Conservation (phyloP, 768 basidiomycete species). For the Xerocomellus intermedius region DNA sequence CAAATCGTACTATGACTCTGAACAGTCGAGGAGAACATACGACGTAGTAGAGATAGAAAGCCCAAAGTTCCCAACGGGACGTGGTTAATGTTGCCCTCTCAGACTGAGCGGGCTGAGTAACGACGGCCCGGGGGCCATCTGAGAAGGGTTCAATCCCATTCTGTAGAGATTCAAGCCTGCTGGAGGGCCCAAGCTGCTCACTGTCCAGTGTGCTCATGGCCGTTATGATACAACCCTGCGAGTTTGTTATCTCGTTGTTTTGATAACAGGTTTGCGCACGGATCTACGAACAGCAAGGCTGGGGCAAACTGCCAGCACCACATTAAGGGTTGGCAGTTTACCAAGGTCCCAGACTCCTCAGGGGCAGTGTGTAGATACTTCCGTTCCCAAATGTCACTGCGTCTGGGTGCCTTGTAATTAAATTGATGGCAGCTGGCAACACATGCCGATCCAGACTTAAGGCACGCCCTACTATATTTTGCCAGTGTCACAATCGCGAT, state of each 20-base stretch:
- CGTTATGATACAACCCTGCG: background rate
- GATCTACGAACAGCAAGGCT: too few species aligned
- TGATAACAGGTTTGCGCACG: too few species aligned
- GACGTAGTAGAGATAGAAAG: constrained; percentile 60
- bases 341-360: too few species aligned
- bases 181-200: background rate
- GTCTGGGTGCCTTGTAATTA: too few species aligned
- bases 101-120: background rate
- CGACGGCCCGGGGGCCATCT: background rate
- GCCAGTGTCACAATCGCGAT: too few species aligned
- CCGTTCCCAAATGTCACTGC: too few species aligned
- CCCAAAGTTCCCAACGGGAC: constrained; percentile 51
- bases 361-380: too few species aligned
- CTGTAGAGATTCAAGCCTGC: background rate
- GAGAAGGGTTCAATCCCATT: background rate
- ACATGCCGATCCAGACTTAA: too few species aligned
- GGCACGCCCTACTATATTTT: too few species aligned
- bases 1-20: background rate
- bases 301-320: too few species aligned
- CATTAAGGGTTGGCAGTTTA: too few species aligned
- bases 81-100: constrained; percentile 31
- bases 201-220: constrained; percentile 4
- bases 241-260: background rate
- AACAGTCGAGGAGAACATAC: constrained; percentile 21
- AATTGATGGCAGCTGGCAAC: too few species aligned